Evolutionary conservation across 1,284 basidiomycete genomes (phyloP).

Genomic region (Peniophora sp.): DNA sequence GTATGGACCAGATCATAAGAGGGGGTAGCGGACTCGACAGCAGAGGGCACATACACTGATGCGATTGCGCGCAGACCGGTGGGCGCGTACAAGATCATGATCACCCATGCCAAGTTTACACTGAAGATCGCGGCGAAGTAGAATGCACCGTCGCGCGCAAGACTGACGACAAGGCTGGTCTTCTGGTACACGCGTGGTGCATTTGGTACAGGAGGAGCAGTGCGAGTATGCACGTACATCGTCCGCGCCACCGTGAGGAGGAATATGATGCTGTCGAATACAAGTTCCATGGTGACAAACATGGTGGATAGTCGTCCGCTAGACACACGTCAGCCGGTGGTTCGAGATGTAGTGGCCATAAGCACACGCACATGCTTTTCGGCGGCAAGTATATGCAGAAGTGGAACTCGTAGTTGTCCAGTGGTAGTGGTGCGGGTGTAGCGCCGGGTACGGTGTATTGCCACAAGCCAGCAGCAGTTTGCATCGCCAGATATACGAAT

Average conservation of each 20-base stretch:
- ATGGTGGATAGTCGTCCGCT: constrained; percentile 10
- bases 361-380: constrained; percentile 7
- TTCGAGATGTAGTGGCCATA: not conserved
- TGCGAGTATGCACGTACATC: constrained; percentile 9
- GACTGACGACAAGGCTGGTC: constrained; percentile 4
- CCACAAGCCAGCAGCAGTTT: constrained; percentile 10
- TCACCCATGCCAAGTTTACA: constrained; percentile 11
- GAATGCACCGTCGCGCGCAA: constrained; percentile 11
- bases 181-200: not conserved
- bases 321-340: no score
- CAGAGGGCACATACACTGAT: constrained; percentile 7
- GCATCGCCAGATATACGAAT: constrained; percentile 4
- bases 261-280: constrained; percentile 11
- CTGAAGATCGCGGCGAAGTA: constrained; percentile 13
- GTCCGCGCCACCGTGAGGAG: constrained; percentile 12
- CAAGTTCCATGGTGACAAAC: constrained; percentile 13
- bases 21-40: not conserved
- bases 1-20: no score
- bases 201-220: no score
- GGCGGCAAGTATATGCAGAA: constrained; percentile 13
- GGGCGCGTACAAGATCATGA: constrained; percentile 13
- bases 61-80: constrained; percentile 12
- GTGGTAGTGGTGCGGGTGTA: constrained; percentile 8
- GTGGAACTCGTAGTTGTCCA: constrained; percentile 13
- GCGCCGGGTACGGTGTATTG: constrained; percentile 9